Evolutionary conservation across 805 yeast genomes (phyloP), one percentile per base, ranked within the genome.

Genomic region (Yamadazyma phyllophila): DNA sequence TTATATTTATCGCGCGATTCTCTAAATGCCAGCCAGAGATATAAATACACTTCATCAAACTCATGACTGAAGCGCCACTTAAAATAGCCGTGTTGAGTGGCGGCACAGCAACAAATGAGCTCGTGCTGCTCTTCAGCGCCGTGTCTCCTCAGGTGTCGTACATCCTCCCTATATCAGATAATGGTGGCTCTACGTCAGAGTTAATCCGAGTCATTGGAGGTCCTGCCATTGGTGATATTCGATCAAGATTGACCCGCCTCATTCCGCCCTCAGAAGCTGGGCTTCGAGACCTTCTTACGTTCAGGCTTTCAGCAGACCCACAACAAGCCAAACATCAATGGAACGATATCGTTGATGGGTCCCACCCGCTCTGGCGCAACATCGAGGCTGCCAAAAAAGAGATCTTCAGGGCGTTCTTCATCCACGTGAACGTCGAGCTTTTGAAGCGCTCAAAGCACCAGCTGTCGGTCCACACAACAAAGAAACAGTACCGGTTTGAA

Each of bases 171-270:
- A 80, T 91, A 12, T 81, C 88, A 39, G 98, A 91, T 62, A 91
- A 91, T 59, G 98, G 98, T 13, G 97, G 97, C 0, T 90, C 97
- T 1, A 88, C 97, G 0, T 84, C 95, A 24, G 97, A 91, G 63
- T 77, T 91, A 17, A 73, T 90, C 5, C 67, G 97, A 11, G 88
- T 89, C 1, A 72, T 91, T 13, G 96, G 96, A 2, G 97, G 98
- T 0, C 96, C 96, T 2, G 97, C 97, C 0, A 88, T 91, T 44
- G 98, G 98, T 2, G 98, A 91, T 60, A 74, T 91, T 2, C 69
- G 97, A 40, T 88, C 96, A 0, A 65, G 98, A 45, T 73, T 90
- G 26, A 86, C 89, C 0, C 66, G 91, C 44, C 65, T 91, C 47
- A 83, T 88, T 30, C 85, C 89, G 1, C 77, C 74, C 27, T 67